Conservation (phyloP, 176 grass and related monocot genomes). For the Carex kokanica region DNA sequence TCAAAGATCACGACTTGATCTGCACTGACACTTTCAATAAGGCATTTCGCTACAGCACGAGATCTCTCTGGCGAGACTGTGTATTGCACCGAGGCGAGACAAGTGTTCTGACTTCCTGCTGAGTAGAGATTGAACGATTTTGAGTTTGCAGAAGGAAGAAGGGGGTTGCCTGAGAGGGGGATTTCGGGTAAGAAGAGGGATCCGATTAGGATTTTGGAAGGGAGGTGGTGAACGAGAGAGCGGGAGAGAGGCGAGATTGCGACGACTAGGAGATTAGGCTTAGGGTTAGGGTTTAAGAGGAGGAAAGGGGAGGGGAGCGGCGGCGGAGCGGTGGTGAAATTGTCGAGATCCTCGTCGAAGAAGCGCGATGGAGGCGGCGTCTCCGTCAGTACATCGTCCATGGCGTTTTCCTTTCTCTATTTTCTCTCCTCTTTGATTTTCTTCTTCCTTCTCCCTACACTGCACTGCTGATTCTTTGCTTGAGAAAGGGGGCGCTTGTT, state of each 20-base stretch:
- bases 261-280: constrained; percentile 40
- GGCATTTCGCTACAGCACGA: constrained; percentile 48
- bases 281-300: constrained; percentile 25
- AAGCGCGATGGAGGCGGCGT: constrained; percentile 40
- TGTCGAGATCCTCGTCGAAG: constrained; percentile 50
- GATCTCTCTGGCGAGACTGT: constrained; percentile 47
- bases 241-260: constrained; percentile 62
- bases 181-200: constrained; percentile 65
- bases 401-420: neutral
- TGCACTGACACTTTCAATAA: constrained; percentile 47
- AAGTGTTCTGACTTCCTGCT: constrained; percentile 27
- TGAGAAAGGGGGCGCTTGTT: too few relatives aligned
- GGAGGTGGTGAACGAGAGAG: constrained; percentile 39
- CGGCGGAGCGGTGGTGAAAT: constrained; percentile 29
- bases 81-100: constrained; percentile 44
- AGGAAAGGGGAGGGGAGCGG: constrained; percentile 31
- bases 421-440: neutral
- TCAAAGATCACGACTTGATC: constrained; percentile 69
- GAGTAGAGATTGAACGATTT: constrained; percentile 62
- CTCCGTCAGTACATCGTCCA: constrained; percentile 49
- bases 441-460: too few relatives aligned
- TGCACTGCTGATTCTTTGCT: too few relatives aligned
- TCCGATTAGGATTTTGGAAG: constrained; percentile 41
- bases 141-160: constrained; percentile 13
- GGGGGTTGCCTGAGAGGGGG: constrained; percentile 33